These are phyloP conservation scores for Lolium multiflorum DNA, from an alignment of 176 grass and related monocot genomes.

Conservation along the genomic window DNA sequence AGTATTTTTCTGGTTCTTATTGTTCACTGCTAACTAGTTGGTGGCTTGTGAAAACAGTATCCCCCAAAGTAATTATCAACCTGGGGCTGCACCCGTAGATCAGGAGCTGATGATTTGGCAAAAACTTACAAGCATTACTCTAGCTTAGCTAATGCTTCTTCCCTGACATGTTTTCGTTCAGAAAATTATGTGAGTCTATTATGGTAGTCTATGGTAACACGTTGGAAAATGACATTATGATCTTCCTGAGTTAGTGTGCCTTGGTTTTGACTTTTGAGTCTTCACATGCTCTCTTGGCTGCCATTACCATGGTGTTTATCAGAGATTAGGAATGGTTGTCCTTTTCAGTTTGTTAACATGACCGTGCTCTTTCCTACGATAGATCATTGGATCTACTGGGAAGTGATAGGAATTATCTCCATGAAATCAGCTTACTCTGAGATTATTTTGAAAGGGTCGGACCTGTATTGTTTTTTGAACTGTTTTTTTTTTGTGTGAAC, in stretches of 20 bases:
- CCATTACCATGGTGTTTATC: neutral
- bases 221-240: neutral
- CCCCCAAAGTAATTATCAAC: constrained; percentile 27
- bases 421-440: too few species aligned
- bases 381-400: neutral
- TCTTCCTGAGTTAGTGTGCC: neutral
- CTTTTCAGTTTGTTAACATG: neutral
- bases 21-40: neutral
- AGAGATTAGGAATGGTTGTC: neutral
- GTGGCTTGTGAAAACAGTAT: constrained; percentile 6
- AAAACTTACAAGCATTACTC: neutral
- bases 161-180: neutral
- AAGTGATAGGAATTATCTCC: neutral
- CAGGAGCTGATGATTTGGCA: neutral
- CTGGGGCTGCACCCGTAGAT: constrained; percentile 15
- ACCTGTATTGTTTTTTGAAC: too few species aligned
- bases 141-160: neutral
- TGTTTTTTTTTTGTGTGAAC: too few species aligned
- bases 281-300: neutral
- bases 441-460: too few species aligned
- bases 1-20: constrained; percentile 10
- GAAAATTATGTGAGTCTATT: neutral
- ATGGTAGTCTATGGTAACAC: neutral
- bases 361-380: neutral
- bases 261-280: neutral